Percentiles rank a stretch among this genome's conserved stretches.
These are phyloP conservation scores for Cruciata laevipes DNA, from an alignment of 257 asterid genomes.

Conservation along the genomic window DNA sequence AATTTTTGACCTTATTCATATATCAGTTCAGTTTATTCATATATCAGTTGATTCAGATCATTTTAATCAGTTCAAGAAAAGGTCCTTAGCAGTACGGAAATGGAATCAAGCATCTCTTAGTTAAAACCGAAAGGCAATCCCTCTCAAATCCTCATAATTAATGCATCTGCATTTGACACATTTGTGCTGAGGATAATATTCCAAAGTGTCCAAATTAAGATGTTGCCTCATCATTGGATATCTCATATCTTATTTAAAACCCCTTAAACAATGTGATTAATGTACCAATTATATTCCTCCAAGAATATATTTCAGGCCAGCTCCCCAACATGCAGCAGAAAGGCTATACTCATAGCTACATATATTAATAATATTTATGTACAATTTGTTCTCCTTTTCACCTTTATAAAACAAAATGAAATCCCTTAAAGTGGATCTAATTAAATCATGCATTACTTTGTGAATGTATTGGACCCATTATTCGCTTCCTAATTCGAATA, in stretches of 20 bases:
- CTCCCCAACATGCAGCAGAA: conserved; percentile 14
- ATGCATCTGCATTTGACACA: conserved; percentile 3
- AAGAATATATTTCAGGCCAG: neutral
- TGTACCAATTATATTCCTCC: neutral
- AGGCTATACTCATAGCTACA: conserved; percentile 2
- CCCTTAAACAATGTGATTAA: neutral
- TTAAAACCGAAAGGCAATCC: neutral
- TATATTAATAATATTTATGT: neutral
- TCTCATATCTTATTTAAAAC: neutral
- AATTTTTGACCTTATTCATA: too few species aligned
- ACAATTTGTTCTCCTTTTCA: neutral
- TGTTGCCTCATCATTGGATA: conserved; percentile 12
- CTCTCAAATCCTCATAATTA: neutral
- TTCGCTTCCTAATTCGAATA: neutral
- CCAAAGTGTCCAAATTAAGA: neutral
- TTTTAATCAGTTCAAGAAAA: too few species aligned
- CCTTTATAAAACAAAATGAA: neutral
- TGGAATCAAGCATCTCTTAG: neutral
- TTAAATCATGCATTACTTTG: neutral
- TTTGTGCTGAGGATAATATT: neutral
- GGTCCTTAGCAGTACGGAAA: neutral
- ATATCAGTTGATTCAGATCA: too few species aligned
- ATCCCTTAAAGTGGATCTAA: neutral
- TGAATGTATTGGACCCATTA: neutral
- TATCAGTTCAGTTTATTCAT: too few species aligned